phyloP scores from a whole-genome alignment of 306 rosid species.

The Malus sylvestris region DNA sequence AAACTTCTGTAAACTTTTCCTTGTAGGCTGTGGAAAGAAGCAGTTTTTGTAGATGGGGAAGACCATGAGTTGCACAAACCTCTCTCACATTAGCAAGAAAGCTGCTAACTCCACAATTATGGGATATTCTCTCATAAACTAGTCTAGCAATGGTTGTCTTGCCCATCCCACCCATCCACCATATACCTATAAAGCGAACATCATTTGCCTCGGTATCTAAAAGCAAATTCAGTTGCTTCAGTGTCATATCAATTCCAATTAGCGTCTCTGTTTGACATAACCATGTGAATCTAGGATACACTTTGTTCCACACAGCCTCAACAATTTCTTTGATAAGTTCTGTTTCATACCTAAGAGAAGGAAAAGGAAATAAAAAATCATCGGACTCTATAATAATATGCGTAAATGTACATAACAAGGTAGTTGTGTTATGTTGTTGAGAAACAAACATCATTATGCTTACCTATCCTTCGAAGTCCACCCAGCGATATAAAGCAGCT shows the following conservation, averaged over 20 bases:
- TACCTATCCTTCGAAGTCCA: neutral
- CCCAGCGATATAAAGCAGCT: conserved; percentile 1
- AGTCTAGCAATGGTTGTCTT: neutral
- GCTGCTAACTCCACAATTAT: neutral
- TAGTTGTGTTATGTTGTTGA: too few relatives aligned
- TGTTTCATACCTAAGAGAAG: neutral
- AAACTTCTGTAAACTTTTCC: neutral
- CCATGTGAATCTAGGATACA: neutral
- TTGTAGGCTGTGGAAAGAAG: neutral
- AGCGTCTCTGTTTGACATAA: neutral
- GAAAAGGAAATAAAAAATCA: neutral
- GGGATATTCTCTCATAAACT: neutral
- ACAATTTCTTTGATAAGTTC: neutral
- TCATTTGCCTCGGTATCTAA: neutral
- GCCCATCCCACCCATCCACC: neutral
- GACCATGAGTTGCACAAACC: neutral
- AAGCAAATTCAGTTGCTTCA: neutral
- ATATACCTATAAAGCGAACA: neutral
- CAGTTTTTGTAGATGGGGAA: neutral
- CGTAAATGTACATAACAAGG: too few relatives aligned
- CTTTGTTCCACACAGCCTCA: neutral
- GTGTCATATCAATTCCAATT: neutral
- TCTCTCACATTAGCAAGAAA: neutral
- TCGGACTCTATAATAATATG: too few relatives aligned
- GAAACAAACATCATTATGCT: too few relatives aligned